Base-by-base conservation (phyloP, 192 early-diverging fungal genomes). In the Allomyces macrogynus region DNA sequence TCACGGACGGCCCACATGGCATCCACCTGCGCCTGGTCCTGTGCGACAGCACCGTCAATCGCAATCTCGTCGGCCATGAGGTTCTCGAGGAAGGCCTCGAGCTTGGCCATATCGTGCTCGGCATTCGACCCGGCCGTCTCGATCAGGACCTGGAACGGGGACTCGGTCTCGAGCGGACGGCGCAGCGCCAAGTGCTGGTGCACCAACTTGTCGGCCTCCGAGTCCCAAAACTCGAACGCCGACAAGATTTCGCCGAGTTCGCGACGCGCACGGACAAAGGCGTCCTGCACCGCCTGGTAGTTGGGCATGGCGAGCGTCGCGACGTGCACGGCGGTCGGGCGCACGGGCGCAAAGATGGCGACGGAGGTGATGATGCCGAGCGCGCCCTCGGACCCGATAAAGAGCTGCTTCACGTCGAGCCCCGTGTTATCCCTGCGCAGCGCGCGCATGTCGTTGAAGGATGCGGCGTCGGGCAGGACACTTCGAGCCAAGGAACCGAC, bases 401-500 rank as follows among this genome's bases (percentile, higher is more conserved):
- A 96, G 26, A 99, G 77, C 73, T 99, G 95, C 77, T 99, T 99
- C 42, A 99, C 71, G 68, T 99, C 95, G 64, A 89, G 95, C 2
- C 93, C 96, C 25, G 96, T 99, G 71, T 94, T 97, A 71, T 99
- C 96, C 73, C 97, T 99, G 64, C 94, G 84, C 73, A 99, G 69
- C 10, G 82, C 87, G 10, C 81, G 83, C 32, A 92, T 75, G 43
- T 85, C 89, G 61, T 91, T 80, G 60, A 99, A 74, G 22, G 97
- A 77, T 0, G 87, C 89, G 3, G 94, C 96, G 67, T 97, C 91
- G 4, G 96, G 79, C 23, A 96, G 75, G 0, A 95, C 96, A 85
- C 90, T 77, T 99, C 96, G 64, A 99, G 74, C 0, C 90, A 88
- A 22, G 97, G 76, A 11, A 99, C 93, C n/a, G 90, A 89, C 18